phyloP scores from a whole-genome alignment of 2,329 filamentous ascomycete species.

The Aspergillus transmontanensis region DNA sequence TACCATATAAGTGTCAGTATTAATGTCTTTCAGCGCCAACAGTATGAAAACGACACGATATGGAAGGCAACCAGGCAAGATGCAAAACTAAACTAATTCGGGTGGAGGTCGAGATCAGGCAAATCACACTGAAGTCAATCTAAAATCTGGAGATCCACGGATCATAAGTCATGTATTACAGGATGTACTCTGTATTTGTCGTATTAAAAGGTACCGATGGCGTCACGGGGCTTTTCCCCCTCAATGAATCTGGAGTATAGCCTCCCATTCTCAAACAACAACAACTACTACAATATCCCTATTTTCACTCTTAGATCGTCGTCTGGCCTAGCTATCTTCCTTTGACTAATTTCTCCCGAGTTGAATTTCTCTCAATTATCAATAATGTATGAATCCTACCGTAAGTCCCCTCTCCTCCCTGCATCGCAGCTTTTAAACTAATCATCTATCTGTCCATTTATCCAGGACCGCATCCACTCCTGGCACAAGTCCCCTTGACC shows the following conservation, averaged over 20 bases:
- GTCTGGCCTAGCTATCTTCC: not conserved
- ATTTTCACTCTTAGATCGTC: not conserved
- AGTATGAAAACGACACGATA: too few species aligned
- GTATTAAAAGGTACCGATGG: not conserved
- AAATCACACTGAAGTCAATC: not conserved
- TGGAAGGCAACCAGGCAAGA: not conserved
- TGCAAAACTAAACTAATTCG: not conserved
- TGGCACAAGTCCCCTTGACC: slow-evolving; percentile 89
- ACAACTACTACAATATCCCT: not conserved
- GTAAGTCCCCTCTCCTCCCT: slow-evolving; percentile 31
- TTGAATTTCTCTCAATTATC: not conserved
- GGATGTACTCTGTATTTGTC: not conserved
- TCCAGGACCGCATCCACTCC: slow-evolving; percentile 76
- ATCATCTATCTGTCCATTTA: slow-evolving; percentile 6
- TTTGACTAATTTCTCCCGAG: not conserved
- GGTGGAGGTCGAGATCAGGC: not conserved
- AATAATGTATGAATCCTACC: slow-evolving; percentile 49
- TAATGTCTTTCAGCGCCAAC: too few species aligned
- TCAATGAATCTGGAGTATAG: not conserved
- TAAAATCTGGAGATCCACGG: slow-evolving; percentile 3
- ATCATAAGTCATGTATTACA: not conserved
- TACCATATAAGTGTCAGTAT: not conserved
- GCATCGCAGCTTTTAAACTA: not conserved
- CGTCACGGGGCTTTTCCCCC: not conserved
- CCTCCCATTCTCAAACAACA: not conserved